Conservation (phyloP, 768 basidiomycete genomes). For the Mycena crocata region DNA sequence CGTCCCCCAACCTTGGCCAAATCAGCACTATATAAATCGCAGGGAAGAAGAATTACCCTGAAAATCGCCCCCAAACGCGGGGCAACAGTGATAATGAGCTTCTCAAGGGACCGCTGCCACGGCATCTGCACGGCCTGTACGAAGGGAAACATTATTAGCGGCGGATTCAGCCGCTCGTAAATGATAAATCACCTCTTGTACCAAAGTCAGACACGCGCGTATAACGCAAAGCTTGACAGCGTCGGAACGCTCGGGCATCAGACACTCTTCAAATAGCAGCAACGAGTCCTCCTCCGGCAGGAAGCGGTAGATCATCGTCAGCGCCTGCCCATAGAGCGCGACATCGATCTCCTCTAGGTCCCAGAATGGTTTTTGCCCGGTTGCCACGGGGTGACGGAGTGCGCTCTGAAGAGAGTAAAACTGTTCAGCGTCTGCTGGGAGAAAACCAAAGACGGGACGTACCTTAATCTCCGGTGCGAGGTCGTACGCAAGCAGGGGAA, state of each 20-base stretch:
- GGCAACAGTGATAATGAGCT: slow-evolving; percentile 57
- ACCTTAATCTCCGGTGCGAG: slow-evolving; percentile 87
- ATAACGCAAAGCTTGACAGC: slow-evolving; percentile 84
- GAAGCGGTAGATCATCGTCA: slow-evolving; percentile 80
- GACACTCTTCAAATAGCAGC: slow-evolving; percentile 69
- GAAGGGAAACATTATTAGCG: slow-evolving; percentile 3
- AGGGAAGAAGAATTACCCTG: slow-evolving; percentile 51
- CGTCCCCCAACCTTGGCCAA: slow-evolving; percentile 57
- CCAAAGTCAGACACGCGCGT: slow-evolving; percentile 76
- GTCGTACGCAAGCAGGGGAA: slow-evolving; percentile 76
- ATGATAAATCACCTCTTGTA: slow-evolving; percentile 66
- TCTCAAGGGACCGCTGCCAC: slow-evolving; percentile 67
- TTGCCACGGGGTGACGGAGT: slow-evolving; percentile 44
- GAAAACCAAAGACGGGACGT: slow-evolving; percentile 25
- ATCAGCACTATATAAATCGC: slow-evolving; percentile 1
- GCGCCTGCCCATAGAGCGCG: slow-evolving; percentile 78
- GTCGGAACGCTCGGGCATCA: slow-evolving; percentile 83
- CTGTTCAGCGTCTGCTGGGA: neutral
- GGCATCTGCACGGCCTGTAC: slow-evolving; percentile 62
- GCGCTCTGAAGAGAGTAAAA: slow-evolving; percentile 37
- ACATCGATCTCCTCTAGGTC: slow-evolving; percentile 83
- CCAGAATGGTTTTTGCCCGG: slow-evolving; percentile 74
- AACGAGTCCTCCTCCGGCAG: slow-evolving; percentile 71
- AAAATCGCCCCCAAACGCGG: slow-evolving; percentile 66
- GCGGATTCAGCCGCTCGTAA: neutral